Percentiles rank a stretch among this genome's conserved stretches.
Conservation (phyloP, 2,329 filamentous ascomycete species). For the Neonectria sp. region DNA sequence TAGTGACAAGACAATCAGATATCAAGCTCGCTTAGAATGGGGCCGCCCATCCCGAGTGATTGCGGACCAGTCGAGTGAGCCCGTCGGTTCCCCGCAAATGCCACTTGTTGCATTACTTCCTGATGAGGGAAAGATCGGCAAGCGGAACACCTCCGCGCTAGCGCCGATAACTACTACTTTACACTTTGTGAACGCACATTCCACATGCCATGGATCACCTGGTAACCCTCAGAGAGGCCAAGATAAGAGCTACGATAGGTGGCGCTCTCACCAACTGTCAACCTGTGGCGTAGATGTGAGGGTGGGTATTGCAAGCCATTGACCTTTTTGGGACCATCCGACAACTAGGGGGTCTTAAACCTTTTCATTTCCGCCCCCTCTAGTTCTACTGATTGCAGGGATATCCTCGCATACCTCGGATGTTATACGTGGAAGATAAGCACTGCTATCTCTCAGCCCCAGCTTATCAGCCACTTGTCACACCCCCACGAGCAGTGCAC, state of each 20-base stretch:
- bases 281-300: not conserved
- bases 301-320: slow-evolving; percentile 6
- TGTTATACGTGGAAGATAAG: slow-evolving; percentile 11
- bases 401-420: not conserved
- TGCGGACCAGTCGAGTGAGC: not conserved
- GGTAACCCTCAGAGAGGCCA: not conserved
- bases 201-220: not conserved
- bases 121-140: not conserved
- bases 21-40: not conserved
- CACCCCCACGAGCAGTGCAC: slow-evolving; percentile 7
- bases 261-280: not conserved
- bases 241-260: slow-evolving; percentile 1
- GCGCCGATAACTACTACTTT: not conserved
- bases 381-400: not conserved
- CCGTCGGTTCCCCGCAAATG: not conserved
- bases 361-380: slow-evolving; percentile 4
- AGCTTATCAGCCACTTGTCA: slow-evolving; percentile 1
- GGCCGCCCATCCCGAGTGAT: not conserved
- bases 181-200: not conserved
- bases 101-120: not conserved
- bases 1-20: not conserved
- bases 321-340: slow-evolving; percentile 5
- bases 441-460: not conserved
- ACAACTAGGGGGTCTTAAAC: not conserved
- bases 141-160: not conserved